A percentile compares a stretch with the other conserved stretches of the same genome.
These are phyloP conservation scores for Chenopodium quinoa DNA, from an alignment of 148 eudicot species.

Conservation along the genomic window DNA sequence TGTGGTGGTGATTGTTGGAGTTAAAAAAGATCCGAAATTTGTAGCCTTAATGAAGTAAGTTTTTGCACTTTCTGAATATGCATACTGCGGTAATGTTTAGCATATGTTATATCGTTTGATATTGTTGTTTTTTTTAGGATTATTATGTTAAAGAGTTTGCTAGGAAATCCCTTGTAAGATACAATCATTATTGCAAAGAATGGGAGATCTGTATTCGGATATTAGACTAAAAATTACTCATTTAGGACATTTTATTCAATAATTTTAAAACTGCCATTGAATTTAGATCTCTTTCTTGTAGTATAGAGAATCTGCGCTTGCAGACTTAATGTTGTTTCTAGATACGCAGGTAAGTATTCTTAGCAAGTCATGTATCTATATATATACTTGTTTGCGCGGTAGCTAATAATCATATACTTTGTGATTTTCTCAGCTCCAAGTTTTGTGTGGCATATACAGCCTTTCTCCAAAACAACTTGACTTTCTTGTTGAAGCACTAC, in stretches of 20 bases:
- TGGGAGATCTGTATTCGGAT: slow-evolving; percentile 69
- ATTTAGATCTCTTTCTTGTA: slow-evolving; percentile 8
- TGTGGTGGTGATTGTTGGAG: slow-evolving; percentile 49
- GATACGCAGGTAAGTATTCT: slow-evolving; percentile 1
- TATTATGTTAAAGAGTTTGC: slow-evolving; percentile 39
- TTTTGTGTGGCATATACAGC: not conserved
- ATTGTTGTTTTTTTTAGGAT: slow-evolving; percentile 23
- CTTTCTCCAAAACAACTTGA: not conserved
- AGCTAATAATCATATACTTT: not conserved
- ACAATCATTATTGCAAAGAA: slow-evolving; percentile 49
- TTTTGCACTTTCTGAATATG: slow-evolving; percentile 43
- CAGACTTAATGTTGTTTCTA: slow-evolving; percentile 10
- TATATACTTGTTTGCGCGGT: not conserved
- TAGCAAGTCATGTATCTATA: not conserved
- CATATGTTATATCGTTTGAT: not conserved
- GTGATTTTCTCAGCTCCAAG: slow-evolving; percentile 7
- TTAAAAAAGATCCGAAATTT: slow-evolving; percentile 29
- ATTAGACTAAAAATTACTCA: not conserved
- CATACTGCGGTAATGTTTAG: not conserved
- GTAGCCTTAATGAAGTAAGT: slow-evolving; percentile 38
- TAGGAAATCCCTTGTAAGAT: slow-evolving; percentile 58
- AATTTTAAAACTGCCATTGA: not conserved
- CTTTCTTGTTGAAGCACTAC: slow-evolving; percentile 24
- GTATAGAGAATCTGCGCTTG: slow-evolving; percentile 16
- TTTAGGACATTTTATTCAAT: not conserved